Base-by-base conservation (phyloP, 306 rosid genomes). In the Rosa multiflora region DNA sequence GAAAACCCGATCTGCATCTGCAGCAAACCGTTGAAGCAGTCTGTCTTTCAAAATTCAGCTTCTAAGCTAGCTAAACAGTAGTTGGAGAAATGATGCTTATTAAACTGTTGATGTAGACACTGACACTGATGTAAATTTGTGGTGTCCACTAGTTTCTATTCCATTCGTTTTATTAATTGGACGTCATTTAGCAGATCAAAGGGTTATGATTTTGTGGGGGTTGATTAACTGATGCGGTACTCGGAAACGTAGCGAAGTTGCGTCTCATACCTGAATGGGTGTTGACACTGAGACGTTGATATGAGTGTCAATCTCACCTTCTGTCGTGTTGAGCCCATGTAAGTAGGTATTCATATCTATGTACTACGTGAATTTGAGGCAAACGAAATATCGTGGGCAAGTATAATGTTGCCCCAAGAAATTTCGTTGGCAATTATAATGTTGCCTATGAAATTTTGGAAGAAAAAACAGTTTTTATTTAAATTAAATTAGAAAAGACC, bases 41-140 rank as follows among this genome's bases (percentile, higher is more conserved):
- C 67, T 6, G 47, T 51, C 64, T 66, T 70, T 55, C 1, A 76
- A 66, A 35, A 53, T 87, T 76, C 61, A 73, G 88, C 80, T 44
- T 76, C 62, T 59, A 35, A 79, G 79, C 79, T 76, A 85, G 70
- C 44, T 18, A 29, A 68, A 46, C 39, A 10, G 67, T 85, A 76
- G 88, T 82, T 55, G 84, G 67, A 63, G 82, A 49, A 74, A 75
- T 47, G 72, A 64, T 83, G 85, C 64, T 75, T 79, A 61, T 82
- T 88, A 80, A 81, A 81, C 74, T 77, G 84, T 74, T 64, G 66
- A 40, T 73, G 77, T 78, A 73, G 82, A 83, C 82, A 82, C 72
- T 39, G 72, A 67, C 47, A 17, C 72, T 84, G 44, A 58, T 92
- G 97, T 94, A 91, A 89, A 93, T 91, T 81, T 83, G 80, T 78